Conservation (phyloP, 768 basidiomycete species). For the Lentinula sp. region DNA sequence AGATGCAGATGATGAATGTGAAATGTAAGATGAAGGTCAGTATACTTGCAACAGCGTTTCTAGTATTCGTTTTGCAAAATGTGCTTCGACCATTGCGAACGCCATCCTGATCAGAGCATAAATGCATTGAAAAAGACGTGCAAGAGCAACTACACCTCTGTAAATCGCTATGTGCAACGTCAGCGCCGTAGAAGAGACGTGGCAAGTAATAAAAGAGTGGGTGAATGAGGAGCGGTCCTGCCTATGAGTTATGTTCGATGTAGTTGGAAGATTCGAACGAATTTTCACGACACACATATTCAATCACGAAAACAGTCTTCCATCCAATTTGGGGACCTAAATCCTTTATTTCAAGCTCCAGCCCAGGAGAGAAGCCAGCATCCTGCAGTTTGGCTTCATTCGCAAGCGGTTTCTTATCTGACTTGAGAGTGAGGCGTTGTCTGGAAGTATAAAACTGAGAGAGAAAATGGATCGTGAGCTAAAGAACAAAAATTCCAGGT, state of each 20-base stretch:
- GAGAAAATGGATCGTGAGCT: not conserved
- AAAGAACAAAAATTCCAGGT: not conserved
- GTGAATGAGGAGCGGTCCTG: conserved; percentile 85
- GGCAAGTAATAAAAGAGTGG: conserved; percentile 77
- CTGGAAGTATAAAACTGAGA: conserved; percentile 63
- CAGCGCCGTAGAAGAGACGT: conserved; percentile 58
- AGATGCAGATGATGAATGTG: not conserved
- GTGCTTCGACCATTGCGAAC: conserved; percentile 71
- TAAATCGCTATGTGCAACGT: conserved; percentile 67
- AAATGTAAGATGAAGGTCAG: not conserved
- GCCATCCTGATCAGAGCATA: conserved; percentile 42
- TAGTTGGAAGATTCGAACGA: not conserved
- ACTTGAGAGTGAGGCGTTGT: conserved; percentile 67
- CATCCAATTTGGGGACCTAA: conserved; percentile 87
- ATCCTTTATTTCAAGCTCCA: conserved; percentile 79
- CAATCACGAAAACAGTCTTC: conserved; percentile 82
- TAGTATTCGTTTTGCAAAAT: conserved; percentile 88
- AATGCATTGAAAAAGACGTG: not conserved
- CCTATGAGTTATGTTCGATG: conserved; percentile 32
- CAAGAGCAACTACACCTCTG: conserved; percentile 49
- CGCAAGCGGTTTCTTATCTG: conserved; percentile 52
- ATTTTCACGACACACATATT: conserved; percentile 70
- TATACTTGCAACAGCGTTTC: conserved; percentile 83
- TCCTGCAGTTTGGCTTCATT: conserved; percentile 57
- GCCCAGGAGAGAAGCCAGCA: conserved; percentile 51